Conservation (phyloP, 2,329 filamentous ascomycete genomes). For the Pezicula carpinea region DNA sequence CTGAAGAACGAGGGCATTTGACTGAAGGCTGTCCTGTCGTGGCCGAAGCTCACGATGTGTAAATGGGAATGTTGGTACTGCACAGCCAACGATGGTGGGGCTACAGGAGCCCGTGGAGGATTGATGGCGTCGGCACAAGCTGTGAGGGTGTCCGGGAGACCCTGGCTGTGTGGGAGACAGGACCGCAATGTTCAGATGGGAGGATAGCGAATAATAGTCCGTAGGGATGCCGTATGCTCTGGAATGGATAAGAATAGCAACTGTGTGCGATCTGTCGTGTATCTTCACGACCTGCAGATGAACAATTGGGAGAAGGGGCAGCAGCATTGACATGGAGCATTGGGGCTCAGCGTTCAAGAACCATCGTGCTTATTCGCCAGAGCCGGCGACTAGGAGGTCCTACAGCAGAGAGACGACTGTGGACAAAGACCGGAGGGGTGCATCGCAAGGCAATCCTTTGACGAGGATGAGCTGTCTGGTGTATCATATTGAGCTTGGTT, state of each 20-base stretch:
- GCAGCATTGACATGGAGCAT: slow-evolving; percentile 3
- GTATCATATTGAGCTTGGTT: too few relatives aligned
- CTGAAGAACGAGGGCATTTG: slow-evolving; percentile 28
- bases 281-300: background rate
- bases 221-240: too few relatives aligned
- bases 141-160: slow-evolving; percentile 1
- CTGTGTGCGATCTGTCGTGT: background rate
- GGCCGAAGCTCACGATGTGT: slow-evolving; percentile 22
- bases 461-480: too few relatives aligned
- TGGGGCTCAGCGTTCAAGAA: slow-evolving; percentile 8
- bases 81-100: slow-evolving; percentile 1
- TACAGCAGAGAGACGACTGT: background rate
- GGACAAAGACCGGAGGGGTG: background rate
- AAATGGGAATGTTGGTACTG: slow-evolving; percentile 4
- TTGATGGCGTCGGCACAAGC: slow-evolving; percentile 5
- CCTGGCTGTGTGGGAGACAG: slow-evolving; percentile 7
- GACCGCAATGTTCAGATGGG: slow-evolving; percentile 11
- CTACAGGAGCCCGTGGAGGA: background rate
- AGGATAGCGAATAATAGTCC: slow-evolving; percentile 3
- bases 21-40: slow-evolving; percentile 16
- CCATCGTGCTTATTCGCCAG: background rate
- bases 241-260: background rate
- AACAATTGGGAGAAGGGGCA: background rate
- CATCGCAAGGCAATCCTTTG: background rate
- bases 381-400: background rate